A percentile compares a stretch with the other conserved stretches of the same genome.
Conservation (phyloP, 2,329 filamentous ascomycete species). For the Fusarium sororula region DNA sequence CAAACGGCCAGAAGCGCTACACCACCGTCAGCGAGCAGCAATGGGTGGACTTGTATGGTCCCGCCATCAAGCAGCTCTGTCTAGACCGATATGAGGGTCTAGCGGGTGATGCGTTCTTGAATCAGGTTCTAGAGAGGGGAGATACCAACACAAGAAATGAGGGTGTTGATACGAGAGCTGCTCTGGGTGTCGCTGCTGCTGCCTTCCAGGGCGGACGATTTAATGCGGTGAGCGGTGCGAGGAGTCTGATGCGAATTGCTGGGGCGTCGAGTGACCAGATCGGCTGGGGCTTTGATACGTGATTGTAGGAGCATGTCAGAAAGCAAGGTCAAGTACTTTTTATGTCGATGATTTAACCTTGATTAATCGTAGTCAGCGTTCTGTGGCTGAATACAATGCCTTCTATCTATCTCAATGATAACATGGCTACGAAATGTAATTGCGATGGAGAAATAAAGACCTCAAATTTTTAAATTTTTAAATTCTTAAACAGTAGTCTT, state of each 20-base stretch:
- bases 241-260: constrained; percentile 21
- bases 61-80: constrained; percentile 30
- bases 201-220: constrained; percentile 30
- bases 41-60: constrained; percentile 20
- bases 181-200: constrained; percentile 18
- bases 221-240: constrained; percentile 7
- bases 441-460: background rate
- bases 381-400: background rate
- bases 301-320: background rate
- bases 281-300: constrained; percentile 37
- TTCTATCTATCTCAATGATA: too few species aligned
- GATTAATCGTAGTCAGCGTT: background rate
- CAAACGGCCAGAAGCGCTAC: constrained; percentile 13
- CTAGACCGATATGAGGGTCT: constrained; percentile 33
- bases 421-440: background rate
- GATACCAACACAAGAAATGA: background rate
- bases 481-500: background rate
- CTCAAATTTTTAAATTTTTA: background rate
- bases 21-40: constrained; percentile 32
- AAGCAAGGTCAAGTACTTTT: accelerated
- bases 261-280: constrained; percentile 24
- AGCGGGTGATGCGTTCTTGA: constrained; percentile 27
- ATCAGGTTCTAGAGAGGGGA: constrained; percentile 22
- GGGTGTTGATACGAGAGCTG: constrained; percentile 9
- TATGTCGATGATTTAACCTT: background rate